phyloP scores from a whole-genome alignment of 83 land plant genomes.

The Picea abies region DNA sequence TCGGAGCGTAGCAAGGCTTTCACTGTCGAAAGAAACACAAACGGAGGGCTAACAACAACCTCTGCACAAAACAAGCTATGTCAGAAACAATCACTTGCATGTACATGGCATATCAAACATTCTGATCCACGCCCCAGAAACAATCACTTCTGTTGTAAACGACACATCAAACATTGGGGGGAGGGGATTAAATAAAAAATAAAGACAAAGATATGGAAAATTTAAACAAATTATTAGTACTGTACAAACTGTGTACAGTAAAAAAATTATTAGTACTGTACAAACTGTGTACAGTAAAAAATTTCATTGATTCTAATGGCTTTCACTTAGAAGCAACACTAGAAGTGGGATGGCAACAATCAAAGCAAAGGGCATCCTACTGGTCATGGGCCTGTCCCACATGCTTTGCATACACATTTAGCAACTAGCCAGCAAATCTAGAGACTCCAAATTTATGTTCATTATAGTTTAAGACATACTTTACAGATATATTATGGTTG shows the following conservation, averaged over 20 bases:
- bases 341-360: neutral
- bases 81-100: neutral
- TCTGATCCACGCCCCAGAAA: neutral
- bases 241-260: neutral
- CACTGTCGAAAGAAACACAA: conserved; percentile 66
- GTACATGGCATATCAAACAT: neutral
- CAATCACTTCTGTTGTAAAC: neutral
- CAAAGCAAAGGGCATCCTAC: neutral
- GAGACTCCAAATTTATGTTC: too few relatives aligned
- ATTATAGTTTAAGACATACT: too few relatives aligned
- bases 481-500: neutral
- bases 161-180: too few relatives aligned
- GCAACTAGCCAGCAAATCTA: too few relatives aligned
- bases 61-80: conserved; percentile 42
- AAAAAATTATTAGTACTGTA: neutral
- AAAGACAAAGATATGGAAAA: neutral
- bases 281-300: neutral
- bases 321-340: neutral
- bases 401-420: neutral
- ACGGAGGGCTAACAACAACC: conserved; percentile 89
- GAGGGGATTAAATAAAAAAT: too few relatives aligned
- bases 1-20: conserved; percentile 72
- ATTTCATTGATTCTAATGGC: neutral
- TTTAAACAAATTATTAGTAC: neutral
- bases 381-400: neutral